Evolutionary conservation across 371 early-diverging fungal species (phyloP).

Genomic region (Rhizomucor miehei): DNA sequence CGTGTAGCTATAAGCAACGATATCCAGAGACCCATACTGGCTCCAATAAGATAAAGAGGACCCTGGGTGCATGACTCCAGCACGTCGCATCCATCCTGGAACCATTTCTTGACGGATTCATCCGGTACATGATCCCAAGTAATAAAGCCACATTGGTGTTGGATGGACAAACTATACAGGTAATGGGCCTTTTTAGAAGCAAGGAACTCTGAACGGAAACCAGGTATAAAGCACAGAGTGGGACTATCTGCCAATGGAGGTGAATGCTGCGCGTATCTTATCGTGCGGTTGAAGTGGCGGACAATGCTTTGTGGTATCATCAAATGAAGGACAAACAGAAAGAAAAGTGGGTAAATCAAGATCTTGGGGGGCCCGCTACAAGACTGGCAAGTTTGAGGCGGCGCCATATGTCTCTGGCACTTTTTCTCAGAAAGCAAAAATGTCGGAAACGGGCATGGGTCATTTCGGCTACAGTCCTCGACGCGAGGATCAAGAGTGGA

Average conservation of each 20-base stretch:
- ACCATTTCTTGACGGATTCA: slow-evolving; percentile 28
- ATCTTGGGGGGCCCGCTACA: too few relatives aligned
- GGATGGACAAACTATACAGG: slow-evolving; percentile 15
- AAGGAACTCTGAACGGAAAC: slow-evolving; percentile 31
- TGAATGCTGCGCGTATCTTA: neutral
- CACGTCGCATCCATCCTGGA: slow-evolving; percentile 15
- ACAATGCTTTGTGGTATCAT: neutral
- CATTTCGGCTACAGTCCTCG: neutral
- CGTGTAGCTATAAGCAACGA: slow-evolving; percentile 20
- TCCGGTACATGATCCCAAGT: slow-evolving; percentile 30
- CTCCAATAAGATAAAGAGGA: slow-evolving; percentile 18
- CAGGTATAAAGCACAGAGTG: slow-evolving; percentile 45
- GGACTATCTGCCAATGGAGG: neutral
- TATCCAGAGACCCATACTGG: slow-evolving; percentile 46
- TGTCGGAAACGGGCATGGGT: too few relatives aligned
- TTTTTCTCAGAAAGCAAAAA: too few relatives aligned
- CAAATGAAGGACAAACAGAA: too few relatives aligned
- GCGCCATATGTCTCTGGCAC: too few relatives aligned
- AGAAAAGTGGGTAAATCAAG: too few relatives aligned
- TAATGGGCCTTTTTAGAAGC: slow-evolving; percentile 28
- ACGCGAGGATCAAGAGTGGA: slow-evolving; percentile 3
- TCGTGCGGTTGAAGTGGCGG: slow-evolving; percentile 1
- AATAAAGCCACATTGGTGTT: slow-evolving; percentile 24
- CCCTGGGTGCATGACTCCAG: neutral
- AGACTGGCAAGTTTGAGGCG: too few relatives aligned